Evolutionary conservation across 768 basidiomycete species (phyloP), one percentile per base, ranked within the genome.

Genomic region (Tremella yokohamensis): DNA sequence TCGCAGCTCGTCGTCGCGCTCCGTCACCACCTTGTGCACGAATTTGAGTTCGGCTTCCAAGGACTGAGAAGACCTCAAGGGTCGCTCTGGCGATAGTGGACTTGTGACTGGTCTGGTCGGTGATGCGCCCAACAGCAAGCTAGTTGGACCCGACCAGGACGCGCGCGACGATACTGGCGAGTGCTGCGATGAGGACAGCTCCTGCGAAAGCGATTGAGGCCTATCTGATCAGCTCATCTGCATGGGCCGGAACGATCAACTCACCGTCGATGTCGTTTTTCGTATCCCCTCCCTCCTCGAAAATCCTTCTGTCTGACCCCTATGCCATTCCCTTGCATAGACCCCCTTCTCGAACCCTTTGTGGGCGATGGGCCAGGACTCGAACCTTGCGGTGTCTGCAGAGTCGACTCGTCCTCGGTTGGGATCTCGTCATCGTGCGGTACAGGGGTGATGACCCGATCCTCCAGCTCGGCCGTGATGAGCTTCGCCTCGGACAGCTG

Each of bases 41-140:
- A 92, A 85, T 87, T 91, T 92, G 58, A 97, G 90, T 77, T 98
- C 94, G 69, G 88, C 87, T 77, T 96, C 92, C 60, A 96, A 81
- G 73, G 91, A 92, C 16, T 82, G 80, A 7, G 85, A 85, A 24
- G 90, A 89, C 49, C 93, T 84, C 66, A 90, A 82, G 75, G 64
- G 79, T 63, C 57, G 60, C 38, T 44, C 20, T 15, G 56, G 34
- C 25, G 51, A 39, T 37, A 38, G 53, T 8, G 19, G 20, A 48
- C 76, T 83, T 69, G 56, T 22, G 8, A n/a, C 42, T 4, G 22
- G 65, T 37, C 62, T 52, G 24, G 51, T 56, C 13, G 61, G 61
- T 15, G 65, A 55, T 25, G 60, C 49, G 45, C 62, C 55, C 25
- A 66, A 53, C 16, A 67, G 49, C 29, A 69, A 51, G n/a, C 62